A percentile compares a stretch with the other conserved stretches of the same genome.
Evolutionary conservation across 2,329 filamentous ascomycete genomes (phyloP).

Genomic region (Penicillium griseofulvum): DNA sequence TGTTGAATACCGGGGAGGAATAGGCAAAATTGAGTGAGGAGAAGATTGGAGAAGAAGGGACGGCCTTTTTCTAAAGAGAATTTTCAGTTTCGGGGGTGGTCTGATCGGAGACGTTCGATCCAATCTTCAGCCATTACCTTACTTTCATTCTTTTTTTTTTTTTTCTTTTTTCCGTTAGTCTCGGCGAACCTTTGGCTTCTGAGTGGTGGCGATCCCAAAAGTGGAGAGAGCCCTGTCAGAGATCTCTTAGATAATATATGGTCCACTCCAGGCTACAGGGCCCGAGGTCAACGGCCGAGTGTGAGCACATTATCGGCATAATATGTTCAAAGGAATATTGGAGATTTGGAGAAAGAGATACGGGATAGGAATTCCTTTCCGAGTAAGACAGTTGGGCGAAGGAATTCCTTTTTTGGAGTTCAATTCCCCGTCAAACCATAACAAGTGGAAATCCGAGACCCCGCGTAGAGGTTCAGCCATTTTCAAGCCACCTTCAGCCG

Average conservation of each 20-base stretch:
- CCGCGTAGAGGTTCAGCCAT: not conserved
- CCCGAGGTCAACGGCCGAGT: not conserved
- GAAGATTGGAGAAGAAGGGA: slow-evolving; percentile 2
- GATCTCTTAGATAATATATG: not conserved
- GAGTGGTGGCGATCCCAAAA: slow-evolving; percentile 15
- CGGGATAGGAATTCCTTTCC: slow-evolving; percentile 3
- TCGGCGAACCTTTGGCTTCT: slow-evolving; percentile 13
- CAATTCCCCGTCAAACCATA: not conserved
- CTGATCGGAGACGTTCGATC: slow-evolving; percentile 9
- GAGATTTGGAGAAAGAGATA: not conserved
- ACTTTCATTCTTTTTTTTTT: slow-evolving; percentile 10
- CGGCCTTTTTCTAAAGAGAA: not conserved
- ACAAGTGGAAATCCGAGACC: not conserved
- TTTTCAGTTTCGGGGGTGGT: slow-evolving; percentile 1
- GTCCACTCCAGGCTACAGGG: not conserved
- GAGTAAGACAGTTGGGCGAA: not conserved
- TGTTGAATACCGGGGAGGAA: slow-evolving; percentile 37
- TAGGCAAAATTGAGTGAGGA: not conserved
- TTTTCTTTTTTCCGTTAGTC: slow-evolving; percentile 10
- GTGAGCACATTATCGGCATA: not conserved
- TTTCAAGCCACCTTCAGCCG: slow-evolving; percentile 3
- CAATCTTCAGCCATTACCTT: slow-evolving; percentile 6
- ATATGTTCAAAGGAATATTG: not conserved
- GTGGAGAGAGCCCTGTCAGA: slow-evolving; percentile 3
- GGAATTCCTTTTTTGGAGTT: not conserved